Conservation (phyloP, 208 protist species). For the Trypanosomatidae sp. region DNA sequence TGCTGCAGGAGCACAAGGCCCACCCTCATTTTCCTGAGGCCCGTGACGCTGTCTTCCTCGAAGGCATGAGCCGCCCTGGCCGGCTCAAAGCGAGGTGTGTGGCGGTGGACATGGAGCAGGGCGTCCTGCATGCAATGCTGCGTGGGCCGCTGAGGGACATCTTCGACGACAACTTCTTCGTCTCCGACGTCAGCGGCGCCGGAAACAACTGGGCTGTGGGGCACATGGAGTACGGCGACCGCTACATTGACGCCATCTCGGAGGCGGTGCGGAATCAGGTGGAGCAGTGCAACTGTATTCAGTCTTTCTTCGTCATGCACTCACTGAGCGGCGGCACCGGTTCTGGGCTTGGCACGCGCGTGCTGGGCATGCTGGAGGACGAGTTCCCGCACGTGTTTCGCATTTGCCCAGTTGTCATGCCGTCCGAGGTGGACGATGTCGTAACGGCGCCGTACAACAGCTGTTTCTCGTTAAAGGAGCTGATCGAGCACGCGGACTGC, state of each 20-base stretch:
- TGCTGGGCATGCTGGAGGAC: conserved; percentile 93
- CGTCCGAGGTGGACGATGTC: conserved; percentile 93
- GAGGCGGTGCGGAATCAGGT: conserved; percentile 87
- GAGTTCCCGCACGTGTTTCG: conserved; percentile 93
- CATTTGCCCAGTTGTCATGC: conserved; percentile 90
- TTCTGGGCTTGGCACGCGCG: conserved; percentile 93
- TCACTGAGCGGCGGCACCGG: conserved; percentile 97
- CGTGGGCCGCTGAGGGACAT: conserved; percentile 77
- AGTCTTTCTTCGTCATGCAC: conserved; percentile 96
- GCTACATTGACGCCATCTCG: conserved; percentile 81
- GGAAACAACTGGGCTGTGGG: conserved; percentile 96
- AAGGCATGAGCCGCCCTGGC: conserved; percentile 3
- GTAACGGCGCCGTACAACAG: conserved; percentile 97
- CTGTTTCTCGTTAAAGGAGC: conserved; percentile 87
- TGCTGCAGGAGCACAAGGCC: conserved; percentile 93
- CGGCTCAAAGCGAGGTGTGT: conserved; percentile 92
- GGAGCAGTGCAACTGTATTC: conserved; percentile 95
- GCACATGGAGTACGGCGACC: conserved; percentile 92
- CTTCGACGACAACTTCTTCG: conserved; percentile 91
- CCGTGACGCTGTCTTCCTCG: conserved; percentile 71
- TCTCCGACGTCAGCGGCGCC: conserved; percentile 86
- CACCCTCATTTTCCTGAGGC: conserved; percentile 75
- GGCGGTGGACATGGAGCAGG: conserved; percentile 96
- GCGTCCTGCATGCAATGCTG: conserved; percentile 88
- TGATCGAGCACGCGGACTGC: conserved; percentile 94